These are phyloP conservation scores for Ustilago cynodontis DNA, from an alignment of 1,284 basidiomycete genomes.

Conservation along the genomic window DNA sequence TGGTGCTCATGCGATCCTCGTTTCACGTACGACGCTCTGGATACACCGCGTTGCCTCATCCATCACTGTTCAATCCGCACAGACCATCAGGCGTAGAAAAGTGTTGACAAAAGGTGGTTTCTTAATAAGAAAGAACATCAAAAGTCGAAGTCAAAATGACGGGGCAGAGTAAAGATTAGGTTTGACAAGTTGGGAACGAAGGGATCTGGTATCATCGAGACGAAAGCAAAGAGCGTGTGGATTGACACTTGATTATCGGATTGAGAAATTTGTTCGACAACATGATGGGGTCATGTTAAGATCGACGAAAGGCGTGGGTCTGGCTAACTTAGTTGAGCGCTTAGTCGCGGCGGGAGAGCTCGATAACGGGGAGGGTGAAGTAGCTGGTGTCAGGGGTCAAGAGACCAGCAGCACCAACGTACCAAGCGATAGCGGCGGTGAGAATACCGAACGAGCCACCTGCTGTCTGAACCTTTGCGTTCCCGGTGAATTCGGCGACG, in stretches of 20 bases:
- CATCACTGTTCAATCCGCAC: background rate
- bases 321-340: background rate
- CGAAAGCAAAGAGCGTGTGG: conserved; percentile 14
- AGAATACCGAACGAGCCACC: conserved; percentile 59
- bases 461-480: conserved; percentile 49
- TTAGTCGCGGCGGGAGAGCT: conserved; percentile 54
- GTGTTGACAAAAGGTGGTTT: background rate
- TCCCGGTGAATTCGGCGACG: conserved; percentile 59
- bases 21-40: too few species aligned
- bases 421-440: conserved; percentile 64
- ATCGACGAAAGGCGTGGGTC: background rate
- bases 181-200: background rate
- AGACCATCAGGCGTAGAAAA: background rate
- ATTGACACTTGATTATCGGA: background rate
- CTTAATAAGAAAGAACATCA: background rate
- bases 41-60: too few species aligned
- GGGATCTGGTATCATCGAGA: conserved; percentile 2
- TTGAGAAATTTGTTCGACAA: background rate
- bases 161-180: background rate
- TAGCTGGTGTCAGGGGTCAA: conserved; percentile 72
- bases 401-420: conserved; percentile 73
- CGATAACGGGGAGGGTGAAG: conserved; percentile 72
- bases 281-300: background rate
- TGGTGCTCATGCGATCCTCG: background rate
- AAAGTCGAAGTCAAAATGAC: background rate